A percentile compares a stretch with the other conserved stretches of the same genome.
These are phyloP conservation scores for Durio zibethinus DNA, from an alignment of 345 rosid species.

Conservation along the genomic window DNA sequence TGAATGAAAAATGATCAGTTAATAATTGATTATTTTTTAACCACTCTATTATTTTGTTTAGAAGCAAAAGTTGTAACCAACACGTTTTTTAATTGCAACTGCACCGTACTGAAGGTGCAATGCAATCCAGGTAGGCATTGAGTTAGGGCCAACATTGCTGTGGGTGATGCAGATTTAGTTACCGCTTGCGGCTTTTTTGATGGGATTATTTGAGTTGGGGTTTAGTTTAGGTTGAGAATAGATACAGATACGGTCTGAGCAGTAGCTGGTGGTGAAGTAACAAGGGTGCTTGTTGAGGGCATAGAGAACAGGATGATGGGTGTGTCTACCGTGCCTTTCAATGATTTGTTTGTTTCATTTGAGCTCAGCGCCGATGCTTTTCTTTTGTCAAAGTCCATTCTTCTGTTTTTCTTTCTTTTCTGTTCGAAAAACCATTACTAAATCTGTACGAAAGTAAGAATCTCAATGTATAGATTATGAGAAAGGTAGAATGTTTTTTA, in stretches of 20 bases:
- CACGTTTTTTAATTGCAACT: too few species aligned
- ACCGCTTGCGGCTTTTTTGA: slow-evolving; percentile 74
- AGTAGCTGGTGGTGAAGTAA: slow-evolving; percentile 90
- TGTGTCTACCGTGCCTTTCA: slow-evolving; percentile 69
- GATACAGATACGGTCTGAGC: slow-evolving; percentile 92
- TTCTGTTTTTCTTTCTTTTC: not conserved
- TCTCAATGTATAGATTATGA: too few species aligned
- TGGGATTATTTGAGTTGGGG: slow-evolving; percentile 11
- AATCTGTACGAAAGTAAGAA: too few species aligned
- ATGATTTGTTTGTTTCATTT: slow-evolving; percentile 64
- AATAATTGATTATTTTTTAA: too few species aligned
- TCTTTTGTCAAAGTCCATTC: slow-evolving; percentile 75
- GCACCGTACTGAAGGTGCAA: too few species aligned
- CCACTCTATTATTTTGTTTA: too few species aligned
- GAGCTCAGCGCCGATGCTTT: slow-evolving; percentile 62
- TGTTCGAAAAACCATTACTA: not conserved
- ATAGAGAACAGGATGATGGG: slow-evolving; percentile 70
- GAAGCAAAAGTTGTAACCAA: too few species aligned
- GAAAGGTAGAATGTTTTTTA: too few species aligned
- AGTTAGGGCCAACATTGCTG: slow-evolving; percentile 51
- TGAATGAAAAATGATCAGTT: too few species aligned
- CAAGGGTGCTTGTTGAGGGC: slow-evolving; percentile 64
- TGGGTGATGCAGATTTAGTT: slow-evolving; percentile 80
- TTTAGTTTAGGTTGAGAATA: slow-evolving; percentile 58
- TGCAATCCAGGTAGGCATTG: too few species aligned